phyloP scores from a whole-genome alignment of 1,139 yeast genomes.

The Torulaspora globosa region DNA sequence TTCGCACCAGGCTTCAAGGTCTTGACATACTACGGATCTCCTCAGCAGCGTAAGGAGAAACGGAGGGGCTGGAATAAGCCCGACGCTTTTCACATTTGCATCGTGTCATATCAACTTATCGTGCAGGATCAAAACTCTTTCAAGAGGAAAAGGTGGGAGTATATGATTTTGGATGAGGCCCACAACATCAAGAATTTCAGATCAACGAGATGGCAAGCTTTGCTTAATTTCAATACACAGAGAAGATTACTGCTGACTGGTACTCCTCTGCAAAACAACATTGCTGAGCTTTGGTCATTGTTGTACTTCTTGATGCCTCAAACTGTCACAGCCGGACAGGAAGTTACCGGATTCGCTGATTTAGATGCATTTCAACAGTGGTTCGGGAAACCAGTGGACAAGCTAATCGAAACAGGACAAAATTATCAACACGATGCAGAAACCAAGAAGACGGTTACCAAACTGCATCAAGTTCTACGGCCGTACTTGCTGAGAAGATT shows the following conservation, averaged over 20 bases:
- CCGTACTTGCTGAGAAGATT: constrained; percentile 89
- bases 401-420: constrained; percentile 70
- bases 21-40: constrained; percentile 94
- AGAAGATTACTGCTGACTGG: constrained; percentile 87
- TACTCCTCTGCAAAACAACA: constrained; percentile 88
- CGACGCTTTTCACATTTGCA: constrained; percentile 93
- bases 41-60: constrained; percentile 92
- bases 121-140: constrained; percentile 95
- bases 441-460: constrained; percentile 77
- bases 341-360: constrained; percentile 92
- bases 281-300: constrained; percentile 91
- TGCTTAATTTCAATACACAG: constrained; percentile 87
- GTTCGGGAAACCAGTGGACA: constrained; percentile 97
- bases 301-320: constrained; percentile 91
- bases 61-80: constrained; percentile 98
- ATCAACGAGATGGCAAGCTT: constrained; percentile 95
- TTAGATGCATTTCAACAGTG: constrained; percentile 94
- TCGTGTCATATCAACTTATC: constrained; percentile 92
- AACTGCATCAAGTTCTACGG: constrained; percentile 87
- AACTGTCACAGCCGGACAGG: constrained; percentile 37
- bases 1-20: constrained; percentile 98
- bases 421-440: constrained; percentile 56
- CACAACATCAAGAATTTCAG: constrained; percentile 95
- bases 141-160: constrained; percentile 88
- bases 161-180: constrained; percentile 97